Evolutionary conservation across 495 filamentous ascomycete species (phyloP).

Genomic region (Daldinia grandis): DNA sequence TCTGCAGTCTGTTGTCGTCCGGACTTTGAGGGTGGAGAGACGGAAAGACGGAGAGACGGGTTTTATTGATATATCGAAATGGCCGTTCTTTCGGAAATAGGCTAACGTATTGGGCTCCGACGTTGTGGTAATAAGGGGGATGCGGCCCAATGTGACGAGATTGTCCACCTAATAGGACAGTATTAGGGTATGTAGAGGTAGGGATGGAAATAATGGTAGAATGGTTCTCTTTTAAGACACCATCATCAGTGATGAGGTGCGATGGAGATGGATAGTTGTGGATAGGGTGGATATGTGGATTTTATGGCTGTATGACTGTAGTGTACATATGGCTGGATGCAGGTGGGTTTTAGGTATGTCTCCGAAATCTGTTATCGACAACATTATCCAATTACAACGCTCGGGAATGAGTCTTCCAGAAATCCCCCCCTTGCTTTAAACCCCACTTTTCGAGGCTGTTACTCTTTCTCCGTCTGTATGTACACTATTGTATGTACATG

Average conservation of each 20-base stretch:
- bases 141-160: constrained; percentile 31
- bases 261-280: constrained; percentile 1
- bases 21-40: neutral
- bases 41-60: neutral
- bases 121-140: constrained; percentile 5
- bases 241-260: constrained; percentile 29
- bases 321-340: neutral
- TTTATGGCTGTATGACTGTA: neutral
- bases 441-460: neutral
- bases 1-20: neutral
- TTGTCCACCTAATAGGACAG: constrained; percentile 8
- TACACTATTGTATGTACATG: neutral
- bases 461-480: neutral
- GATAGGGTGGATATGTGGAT: constrained; percentile 1
- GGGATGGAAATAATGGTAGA: constrained; percentile 12
- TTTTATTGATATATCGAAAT: constrained; percentile 1
- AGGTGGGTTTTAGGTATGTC: constrained; percentile 7
- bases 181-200: constrained; percentile 8
- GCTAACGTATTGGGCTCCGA: constrained; percentile 16
- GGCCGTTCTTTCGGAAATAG: neutral
- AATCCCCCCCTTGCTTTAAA: constrained; percentile 5
- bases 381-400: constrained; percentile 18
- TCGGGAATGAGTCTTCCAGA: constrained; percentile 12
- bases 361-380: constrained; percentile 19
- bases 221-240: constrained; percentile 15